Conservation (phyloP, 2,329 filamentous ascomycete species). For the Aspergillaceae sp. region DNA sequence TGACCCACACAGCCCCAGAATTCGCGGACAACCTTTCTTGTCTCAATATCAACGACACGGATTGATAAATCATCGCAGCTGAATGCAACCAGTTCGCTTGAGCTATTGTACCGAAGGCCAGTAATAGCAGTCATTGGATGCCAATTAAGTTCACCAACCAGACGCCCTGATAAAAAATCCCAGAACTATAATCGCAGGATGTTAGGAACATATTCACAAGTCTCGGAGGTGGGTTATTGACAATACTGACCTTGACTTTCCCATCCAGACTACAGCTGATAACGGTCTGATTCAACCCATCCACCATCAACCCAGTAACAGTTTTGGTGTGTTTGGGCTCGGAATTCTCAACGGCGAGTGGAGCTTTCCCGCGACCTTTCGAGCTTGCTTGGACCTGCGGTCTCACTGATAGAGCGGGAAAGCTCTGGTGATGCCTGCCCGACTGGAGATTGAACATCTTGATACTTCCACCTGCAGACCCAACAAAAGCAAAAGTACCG, state of each 20-base stretch:
- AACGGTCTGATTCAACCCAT: conserved; percentile 77
- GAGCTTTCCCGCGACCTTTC: conserved; percentile 26
- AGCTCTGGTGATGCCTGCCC: conserved; percentile 76
- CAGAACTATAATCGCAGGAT: conserved; percentile 54
- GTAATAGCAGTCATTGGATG: conserved; percentile 66
- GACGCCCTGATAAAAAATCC: conserved; percentile 78
- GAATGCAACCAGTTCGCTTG: conserved; percentile 78
- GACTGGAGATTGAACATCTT: conserved; percentile 98
- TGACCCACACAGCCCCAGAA: conserved; percentile 70
- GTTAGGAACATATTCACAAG: background rate
- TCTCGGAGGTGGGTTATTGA: background rate
- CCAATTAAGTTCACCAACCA: conserved; percentile 78
- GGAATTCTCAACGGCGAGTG: conserved; percentile 25
- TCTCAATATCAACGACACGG: conserved; percentile 81
- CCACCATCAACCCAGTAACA: conserved; percentile 78
- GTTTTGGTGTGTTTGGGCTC: conserved; percentile 69
- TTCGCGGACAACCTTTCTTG: conserved; percentile 82
- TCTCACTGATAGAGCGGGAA: conserved; percentile 58
- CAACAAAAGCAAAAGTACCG: conserved; percentile 86
- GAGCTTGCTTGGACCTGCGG: conserved; percentile 55
- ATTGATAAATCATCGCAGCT: conserved; percentile 84
- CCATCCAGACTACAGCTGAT: conserved; percentile 85
- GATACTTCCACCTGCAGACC: conserved; percentile 71
- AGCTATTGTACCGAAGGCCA: conserved; percentile 68
- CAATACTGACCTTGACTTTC: conserved; percentile 59